A percentile compares a stretch with the other conserved stretches of the same genome.
phyloP scores from a whole-genome alignment of 1,284 basidiomycete species.

The Microbotryum lychnidis-dioicae region DNA sequence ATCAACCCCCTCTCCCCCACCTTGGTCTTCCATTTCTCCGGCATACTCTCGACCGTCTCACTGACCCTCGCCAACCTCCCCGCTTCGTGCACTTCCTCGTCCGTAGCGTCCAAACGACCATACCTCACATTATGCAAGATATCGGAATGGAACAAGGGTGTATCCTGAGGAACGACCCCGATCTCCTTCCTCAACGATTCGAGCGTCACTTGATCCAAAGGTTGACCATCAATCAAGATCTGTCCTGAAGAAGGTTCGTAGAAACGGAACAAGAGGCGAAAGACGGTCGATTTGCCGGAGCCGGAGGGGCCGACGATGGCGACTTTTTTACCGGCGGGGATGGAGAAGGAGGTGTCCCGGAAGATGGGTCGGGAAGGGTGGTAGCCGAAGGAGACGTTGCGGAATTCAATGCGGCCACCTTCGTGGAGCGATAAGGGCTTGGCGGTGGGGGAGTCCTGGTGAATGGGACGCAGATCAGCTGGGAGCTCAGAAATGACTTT shows the following conservation, averaged over 20 bases:
- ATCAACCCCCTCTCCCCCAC: slow-evolving; percentile 94
- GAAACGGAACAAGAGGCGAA: slow-evolving; percentile 88
- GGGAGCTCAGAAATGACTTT: not conserved
- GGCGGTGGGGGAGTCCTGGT: slow-evolving; percentile 59
- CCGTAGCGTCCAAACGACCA: slow-evolving; percentile 75
- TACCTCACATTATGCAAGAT: slow-evolving; percentile 93
- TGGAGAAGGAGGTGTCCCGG: slow-evolving; percentile 74
- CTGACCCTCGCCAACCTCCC: slow-evolving; percentile 82
- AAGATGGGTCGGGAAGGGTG: slow-evolving; percentile 86
- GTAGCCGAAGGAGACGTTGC: slow-evolving; percentile 87
- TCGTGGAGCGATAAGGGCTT: slow-evolving; percentile 55
- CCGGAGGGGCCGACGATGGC: slow-evolving; percentile 95
- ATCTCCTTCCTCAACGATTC: slow-evolving; percentile 65
- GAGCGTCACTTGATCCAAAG: slow-evolving; percentile 66
- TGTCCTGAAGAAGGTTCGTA: slow-evolving; percentile 74
- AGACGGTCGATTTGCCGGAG: slow-evolving; percentile 95
- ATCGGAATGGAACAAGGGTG: slow-evolving; percentile 90
- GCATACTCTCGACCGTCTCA: slow-evolving; percentile 66
- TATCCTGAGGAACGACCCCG: slow-evolving; percentile 96
- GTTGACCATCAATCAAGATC: slow-evolving; percentile 80
- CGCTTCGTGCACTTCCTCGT: slow-evolving; percentile 78
- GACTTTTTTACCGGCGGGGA: slow-evolving; percentile 91
- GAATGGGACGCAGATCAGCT: not conserved
- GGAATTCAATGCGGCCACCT: slow-evolving; percentile 84
- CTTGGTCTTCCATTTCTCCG: slow-evolving; percentile 78